These are phyloP conservation scores for Suhomyces kunorum DNA, from an alignment of 1,139 yeast genomes.

Conservation along the genomic window DNA sequence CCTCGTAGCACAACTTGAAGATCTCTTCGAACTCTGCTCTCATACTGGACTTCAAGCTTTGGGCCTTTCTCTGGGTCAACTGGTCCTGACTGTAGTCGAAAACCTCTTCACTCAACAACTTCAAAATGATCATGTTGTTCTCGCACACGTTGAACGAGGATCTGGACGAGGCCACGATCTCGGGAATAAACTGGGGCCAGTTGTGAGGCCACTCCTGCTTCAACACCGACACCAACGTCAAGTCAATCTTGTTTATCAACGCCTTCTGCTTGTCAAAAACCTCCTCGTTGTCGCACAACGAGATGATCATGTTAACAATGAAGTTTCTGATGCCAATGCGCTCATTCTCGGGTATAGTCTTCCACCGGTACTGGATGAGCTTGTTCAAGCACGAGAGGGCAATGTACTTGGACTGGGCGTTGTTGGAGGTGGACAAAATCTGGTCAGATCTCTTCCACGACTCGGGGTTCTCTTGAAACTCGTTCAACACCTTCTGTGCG, in stretches of 20 bases:
- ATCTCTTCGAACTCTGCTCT: conserved; percentile 89
- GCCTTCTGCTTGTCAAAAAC: conserved; percentile 75
- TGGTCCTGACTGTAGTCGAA: conserved; percentile 94
- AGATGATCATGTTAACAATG: conserved; percentile 88
- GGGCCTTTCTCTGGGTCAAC: conserved; percentile 93
- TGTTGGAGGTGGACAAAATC: conserved; percentile 74
- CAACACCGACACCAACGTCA: conserved; percentile 88
- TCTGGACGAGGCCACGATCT: conserved; percentile 80
- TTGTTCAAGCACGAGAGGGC: conserved; percentile 89
- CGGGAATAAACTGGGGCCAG: conserved; percentile 98
- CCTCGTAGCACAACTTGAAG: conserved; percentile 89
- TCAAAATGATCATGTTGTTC: conserved; percentile 91
- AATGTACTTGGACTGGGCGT: conserved; percentile 87
- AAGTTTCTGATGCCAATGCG: conserved; percentile 88
- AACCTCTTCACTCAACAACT: conserved; percentile 89
- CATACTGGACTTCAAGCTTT: conserved; percentile 79
- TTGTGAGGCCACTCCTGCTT: conserved; percentile 99
- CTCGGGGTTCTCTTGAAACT: conserved; percentile 92
- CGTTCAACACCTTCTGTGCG: conserved; percentile 82
- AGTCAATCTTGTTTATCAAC: conserved; percentile 86
- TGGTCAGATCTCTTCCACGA: conserved; percentile 95
- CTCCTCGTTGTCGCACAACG: conserved; percentile 85
- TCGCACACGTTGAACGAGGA: conserved; percentile 93
- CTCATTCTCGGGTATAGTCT: conserved; percentile 83
- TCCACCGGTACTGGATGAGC: conserved; percentile 91